phyloP scores from a whole-genome alignment of 2,329 filamentous ascomycete species.

The Thelonectria rubi region DNA sequence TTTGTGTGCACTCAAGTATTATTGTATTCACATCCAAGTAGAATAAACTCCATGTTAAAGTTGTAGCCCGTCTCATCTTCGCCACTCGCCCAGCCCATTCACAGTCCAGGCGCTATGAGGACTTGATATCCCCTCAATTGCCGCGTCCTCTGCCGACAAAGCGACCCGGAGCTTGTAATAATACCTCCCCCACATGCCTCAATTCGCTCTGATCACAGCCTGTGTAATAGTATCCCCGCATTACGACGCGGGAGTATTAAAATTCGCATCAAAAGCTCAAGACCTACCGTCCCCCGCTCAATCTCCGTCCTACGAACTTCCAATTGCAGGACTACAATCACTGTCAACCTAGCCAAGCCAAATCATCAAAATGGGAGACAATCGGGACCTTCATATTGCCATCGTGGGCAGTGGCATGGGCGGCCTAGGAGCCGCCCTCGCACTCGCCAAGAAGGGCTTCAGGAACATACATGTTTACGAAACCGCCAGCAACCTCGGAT shows the following conservation, averaged over 20 bases:
- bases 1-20: too few species aligned
- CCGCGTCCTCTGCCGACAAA: conserved; percentile 14
- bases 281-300: not conserved
- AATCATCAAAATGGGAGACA: conserved; percentile 27
- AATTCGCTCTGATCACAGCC: not conserved
- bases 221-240: conserved; percentile 9
- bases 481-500: conserved; percentile 35
- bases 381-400: conserved; percentile 36
- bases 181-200: conserved; percentile 20
- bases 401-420: conserved; percentile 49
- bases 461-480: conserved; percentile 42
- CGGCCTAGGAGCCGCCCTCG: conserved; percentile 52
- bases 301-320: not conserved
- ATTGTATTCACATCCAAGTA: too few species aligned
- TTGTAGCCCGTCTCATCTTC: too few species aligned
- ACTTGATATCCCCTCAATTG: conserved; percentile 5
- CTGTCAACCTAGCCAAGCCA: not conserved
- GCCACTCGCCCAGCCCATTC: not conserved
- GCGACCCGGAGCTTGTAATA: conserved; percentile 1
- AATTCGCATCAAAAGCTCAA: not conserved
- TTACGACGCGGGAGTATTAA: not conserved
- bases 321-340: not conserved
- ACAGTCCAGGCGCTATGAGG: not conserved
- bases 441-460: conserved; percentile 45
- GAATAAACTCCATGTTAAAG: too few species aligned